Conservation (phyloP, 2,329 filamentous ascomycete genomes). For the Fusarium sp. region DNA sequence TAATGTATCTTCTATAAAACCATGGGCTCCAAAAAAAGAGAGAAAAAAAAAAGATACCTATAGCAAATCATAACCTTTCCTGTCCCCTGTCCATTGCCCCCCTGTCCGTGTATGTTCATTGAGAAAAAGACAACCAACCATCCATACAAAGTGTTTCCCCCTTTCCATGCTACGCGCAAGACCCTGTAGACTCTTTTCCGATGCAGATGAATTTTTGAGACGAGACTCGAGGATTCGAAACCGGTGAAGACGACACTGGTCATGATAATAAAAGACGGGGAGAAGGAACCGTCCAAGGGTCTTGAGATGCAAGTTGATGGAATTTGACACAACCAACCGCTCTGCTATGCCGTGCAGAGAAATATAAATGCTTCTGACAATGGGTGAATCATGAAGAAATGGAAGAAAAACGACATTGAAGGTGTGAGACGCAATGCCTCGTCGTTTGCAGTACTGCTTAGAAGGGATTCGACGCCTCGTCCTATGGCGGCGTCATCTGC, state of each 20-base stretch:
- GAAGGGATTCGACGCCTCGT: slow-evolving; percentile 16
- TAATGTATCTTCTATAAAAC: background rate
- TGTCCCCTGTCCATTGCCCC: background rate
- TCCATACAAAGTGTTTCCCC: background rate
- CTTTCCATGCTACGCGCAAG: background rate
- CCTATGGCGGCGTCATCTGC: slow-evolving; percentile 55
- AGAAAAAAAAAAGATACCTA: slow-evolving; percentile 15
- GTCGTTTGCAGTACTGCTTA: background rate
- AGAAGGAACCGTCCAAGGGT: background rate
- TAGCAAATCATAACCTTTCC: slow-evolving; percentile 23
- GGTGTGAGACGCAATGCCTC: background rate
- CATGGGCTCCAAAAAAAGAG: background rate
- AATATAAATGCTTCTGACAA: slow-evolving; percentile 13
- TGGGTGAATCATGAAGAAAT: slow-evolving; percentile 1
- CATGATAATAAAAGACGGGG: background rate
- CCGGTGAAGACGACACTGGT: background rate
- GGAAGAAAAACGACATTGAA: slow-evolving; percentile 4
- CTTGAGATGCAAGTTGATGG: slow-evolving; percentile 12
- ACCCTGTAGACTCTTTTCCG: background rate
- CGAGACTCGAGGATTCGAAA: background rate
- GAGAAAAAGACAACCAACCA: slow-evolving; percentile 2
- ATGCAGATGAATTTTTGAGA: background rate
- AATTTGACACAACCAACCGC: slow-evolving; percentile 24
- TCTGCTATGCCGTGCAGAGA: slow-evolving; percentile 29
- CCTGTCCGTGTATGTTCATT: slow-evolving; percentile 20